Percentiles rank a stretch among this genome's conserved stretches.
phyloP scores from a whole-genome alignment of 108 stramenopile species.

The Nannochloropsis salina region DNA sequence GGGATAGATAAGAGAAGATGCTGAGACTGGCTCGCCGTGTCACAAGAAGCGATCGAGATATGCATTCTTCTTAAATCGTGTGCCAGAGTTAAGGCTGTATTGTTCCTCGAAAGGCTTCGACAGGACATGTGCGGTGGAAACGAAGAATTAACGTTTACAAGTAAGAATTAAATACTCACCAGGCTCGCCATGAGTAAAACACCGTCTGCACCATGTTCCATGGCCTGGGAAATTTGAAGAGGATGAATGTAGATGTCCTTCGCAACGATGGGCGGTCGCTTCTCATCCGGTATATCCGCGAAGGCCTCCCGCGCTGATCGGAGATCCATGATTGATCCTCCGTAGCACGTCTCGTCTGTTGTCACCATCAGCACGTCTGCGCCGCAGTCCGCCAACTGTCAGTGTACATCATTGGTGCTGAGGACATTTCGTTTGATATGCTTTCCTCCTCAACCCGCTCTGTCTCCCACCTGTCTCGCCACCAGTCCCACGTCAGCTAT shows the following conservation, averaged over 20 bases:
- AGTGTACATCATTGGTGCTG: not conserved
- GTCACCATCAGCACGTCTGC: constrained; percentile 26
- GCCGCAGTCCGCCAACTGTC: not conserved
- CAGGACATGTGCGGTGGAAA: too few relatives aligned
- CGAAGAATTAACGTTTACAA: too few relatives aligned
- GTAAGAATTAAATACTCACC: not conserved
- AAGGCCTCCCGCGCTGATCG: not conserved
- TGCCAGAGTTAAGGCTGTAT: too few relatives aligned
- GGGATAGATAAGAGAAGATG: too few relatives aligned
- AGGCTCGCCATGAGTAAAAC: constrained; percentile 25
- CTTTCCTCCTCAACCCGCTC: not conserved
- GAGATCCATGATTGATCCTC: constrained; percentile 23
- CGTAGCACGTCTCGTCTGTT: constrained; percentile 31
- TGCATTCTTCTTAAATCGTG: too few relatives aligned
- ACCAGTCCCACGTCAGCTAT: constrained; percentile 21
- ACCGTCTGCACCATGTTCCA: constrained; percentile 26
- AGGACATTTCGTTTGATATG: not conserved
- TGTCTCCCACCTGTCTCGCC: not conserved
- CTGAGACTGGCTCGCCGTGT: not conserved
- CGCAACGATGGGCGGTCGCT: constrained; percentile 12
- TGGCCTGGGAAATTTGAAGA: constrained; percentile 24
- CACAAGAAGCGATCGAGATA: too few relatives aligned
- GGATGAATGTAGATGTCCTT: constrained; percentile 25
- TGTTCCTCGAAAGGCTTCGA: too few relatives aligned
- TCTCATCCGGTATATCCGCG: constrained; percentile 2